Evolutionary conservation across 805 yeast species (phyloP), one percentile per base, ranked within the genome.

Genomic region (Scheffersomyces stipitis): DNA sequence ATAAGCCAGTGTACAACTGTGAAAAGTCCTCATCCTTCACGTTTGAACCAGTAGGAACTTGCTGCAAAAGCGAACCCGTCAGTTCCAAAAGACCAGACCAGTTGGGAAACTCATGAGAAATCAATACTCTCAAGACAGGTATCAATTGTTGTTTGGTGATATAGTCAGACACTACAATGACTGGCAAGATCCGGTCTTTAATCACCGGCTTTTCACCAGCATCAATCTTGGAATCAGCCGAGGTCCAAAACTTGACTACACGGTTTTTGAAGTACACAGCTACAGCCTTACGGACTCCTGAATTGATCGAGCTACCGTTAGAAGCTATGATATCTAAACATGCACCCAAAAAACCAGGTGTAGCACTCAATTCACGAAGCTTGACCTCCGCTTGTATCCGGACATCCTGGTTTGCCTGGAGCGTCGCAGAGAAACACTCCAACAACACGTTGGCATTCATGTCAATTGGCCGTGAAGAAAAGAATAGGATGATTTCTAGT

Each of bases 251-350:
- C 26, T 76, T 71, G 12, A 71, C 65, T 15, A 88, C 71, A 38
- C 80, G 72, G 59, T 91, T 90, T 58, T 91, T 91, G 59, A 88
- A 78, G 59, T 79, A 87, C 4, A 91, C 81, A 0, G 93, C 89
- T 2, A 95, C 83, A 9, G 95, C 86, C 33, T 78, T 66, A 48
- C 81, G 75, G 33, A 84, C 71, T 16, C 70, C 75, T 2, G 42
- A 15, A 16, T 33, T 23, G 27, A 38, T 36, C 12, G 28, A 34
- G 12, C 41, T 26, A 13, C 73, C 76, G 5, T 62, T 62, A 15
- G 78, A 75, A 13, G 74, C 56, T 14, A 88, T 71, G 34, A 89
- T 82, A 54, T 86, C 91, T 31, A 91, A 65, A 58, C 96, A 86
- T 1, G 91, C 90, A 4, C 84, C 84, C 27, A 87, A 64, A 54